A percentile compares a stretch with the other conserved stretches of the same genome.
phyloP scores from a whole-genome alignment of 768 basidiomycete species.

The Calocybe cyanea region DNA sequence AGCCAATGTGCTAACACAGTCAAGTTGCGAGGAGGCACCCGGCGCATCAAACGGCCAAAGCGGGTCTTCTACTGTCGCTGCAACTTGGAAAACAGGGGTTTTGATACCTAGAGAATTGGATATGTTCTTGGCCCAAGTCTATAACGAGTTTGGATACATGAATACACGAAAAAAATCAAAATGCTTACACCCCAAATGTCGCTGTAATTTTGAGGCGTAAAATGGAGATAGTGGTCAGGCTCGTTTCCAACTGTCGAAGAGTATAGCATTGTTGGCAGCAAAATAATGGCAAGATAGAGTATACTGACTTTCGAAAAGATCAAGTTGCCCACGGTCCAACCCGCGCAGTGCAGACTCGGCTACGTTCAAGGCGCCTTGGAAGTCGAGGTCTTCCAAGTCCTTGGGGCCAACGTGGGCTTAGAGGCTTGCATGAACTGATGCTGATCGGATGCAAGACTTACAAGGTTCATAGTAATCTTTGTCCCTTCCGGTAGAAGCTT shows the following conservation, averaged over 20 bases:
- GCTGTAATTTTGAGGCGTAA: conserved; percentile 42
- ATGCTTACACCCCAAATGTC: conserved; percentile 38
- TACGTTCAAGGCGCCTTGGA: conserved; percentile 36
- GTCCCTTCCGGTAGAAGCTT: conserved; percentile 43
- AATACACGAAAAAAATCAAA: not conserved
- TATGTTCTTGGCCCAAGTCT: conserved; percentile 51
- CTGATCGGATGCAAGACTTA: conserved; percentile 15
- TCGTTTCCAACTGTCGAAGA: conserved; percentile 44
- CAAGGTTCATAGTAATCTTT: conserved; percentile 43
- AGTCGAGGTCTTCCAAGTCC: conserved; percentile 44
- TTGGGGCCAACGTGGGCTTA: conserved; percentile 13
- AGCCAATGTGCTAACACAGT: conserved; percentile 46
- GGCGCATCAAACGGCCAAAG: conserved; percentile 46
- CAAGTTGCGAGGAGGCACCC: conserved; percentile 38
- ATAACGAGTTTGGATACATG: not conserved
- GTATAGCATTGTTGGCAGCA: not conserved
- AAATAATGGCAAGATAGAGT: not conserved
- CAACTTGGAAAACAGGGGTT: conserved; percentile 44
- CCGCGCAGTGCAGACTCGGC: conserved; percentile 38
- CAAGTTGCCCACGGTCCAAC: conserved; percentile 32
- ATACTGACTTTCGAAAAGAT: conserved; percentile 41
- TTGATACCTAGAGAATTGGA: conserved; percentile 33
- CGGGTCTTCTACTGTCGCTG: conserved; percentile 47
- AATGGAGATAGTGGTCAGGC: conserved; percentile 46
- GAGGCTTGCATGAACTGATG: not conserved